These are phyloP conservation scores for Thelephora terrestris DNA, from an alignment of 1,284 basidiomycete genomes.

Conservation along the genomic window DNA sequence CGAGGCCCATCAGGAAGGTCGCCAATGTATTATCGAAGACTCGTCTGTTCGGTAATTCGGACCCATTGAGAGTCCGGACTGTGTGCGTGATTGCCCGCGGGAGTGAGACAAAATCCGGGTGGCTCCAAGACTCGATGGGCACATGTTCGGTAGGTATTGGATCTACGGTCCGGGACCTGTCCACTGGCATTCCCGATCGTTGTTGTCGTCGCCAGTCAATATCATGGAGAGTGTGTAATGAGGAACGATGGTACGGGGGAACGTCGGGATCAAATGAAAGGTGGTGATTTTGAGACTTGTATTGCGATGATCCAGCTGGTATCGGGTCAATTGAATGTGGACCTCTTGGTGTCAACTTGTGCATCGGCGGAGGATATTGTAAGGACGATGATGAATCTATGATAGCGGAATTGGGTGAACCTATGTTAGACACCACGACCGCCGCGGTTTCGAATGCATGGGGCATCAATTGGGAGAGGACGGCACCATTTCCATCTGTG, in stretches of 20 bases:
- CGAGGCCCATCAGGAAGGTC: conserved; percentile 41
- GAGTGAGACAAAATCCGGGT: conserved; percentile 47
- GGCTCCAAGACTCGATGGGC: conserved; percentile 41
- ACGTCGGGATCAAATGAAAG: not conserved
- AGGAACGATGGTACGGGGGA: not conserved
- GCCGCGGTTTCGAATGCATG: conserved; percentile 41
- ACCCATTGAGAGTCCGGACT: conserved; percentile 36
- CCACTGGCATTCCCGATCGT: not conserved
- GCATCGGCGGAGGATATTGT: not conserved
- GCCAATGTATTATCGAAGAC: conserved; percentile 41
- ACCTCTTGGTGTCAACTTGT: not conserved
- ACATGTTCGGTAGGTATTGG: conserved; percentile 1
- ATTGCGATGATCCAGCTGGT: not conserved
- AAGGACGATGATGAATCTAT: conserved; percentile 1
- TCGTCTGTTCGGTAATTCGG: conserved; percentile 49
- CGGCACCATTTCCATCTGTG: conserved; percentile 29
- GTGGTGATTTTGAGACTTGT: not conserved
- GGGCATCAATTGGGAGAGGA: conserved; percentile 28
- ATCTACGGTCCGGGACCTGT: not conserved
- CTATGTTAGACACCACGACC: conserved; percentile 36
- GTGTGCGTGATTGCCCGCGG: conserved; percentile 39
- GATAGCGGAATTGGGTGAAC: conserved; percentile 12
- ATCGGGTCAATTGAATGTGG: not conserved
- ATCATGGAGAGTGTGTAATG: not conserved
- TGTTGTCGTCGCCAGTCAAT: not conserved